Evolutionary conservation across 371 early-diverging fungal species (phyloP).

Genomic region (Quaeritorhiza haematococci): DNA sequence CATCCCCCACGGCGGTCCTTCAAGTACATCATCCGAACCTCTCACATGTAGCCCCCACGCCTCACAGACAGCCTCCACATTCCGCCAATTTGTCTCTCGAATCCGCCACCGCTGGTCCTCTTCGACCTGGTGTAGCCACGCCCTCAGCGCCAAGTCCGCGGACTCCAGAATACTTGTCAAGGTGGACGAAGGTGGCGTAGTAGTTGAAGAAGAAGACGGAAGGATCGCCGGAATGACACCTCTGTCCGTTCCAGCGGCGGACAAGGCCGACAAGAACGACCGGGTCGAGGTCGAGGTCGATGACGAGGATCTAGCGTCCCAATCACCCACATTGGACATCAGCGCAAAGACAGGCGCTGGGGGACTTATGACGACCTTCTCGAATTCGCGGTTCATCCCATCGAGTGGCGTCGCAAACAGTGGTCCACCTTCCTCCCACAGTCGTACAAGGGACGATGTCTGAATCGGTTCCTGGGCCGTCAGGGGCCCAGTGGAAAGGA

Average conservation of each 20-base stretch:
- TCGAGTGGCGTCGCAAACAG: slow-evolving; percentile 29
- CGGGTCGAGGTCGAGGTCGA: too few species aligned
- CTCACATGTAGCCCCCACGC: too few species aligned
- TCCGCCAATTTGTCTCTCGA: slow-evolving; percentile 22
- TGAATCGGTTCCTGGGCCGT: too few species aligned
- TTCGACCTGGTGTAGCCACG: slow-evolving; percentile 15
- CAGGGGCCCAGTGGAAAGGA: too few species aligned
- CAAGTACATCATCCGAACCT: too few species aligned
- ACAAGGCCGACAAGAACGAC: neutral
- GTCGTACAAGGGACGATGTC: too few species aligned
- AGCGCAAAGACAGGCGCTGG: too few species aligned
- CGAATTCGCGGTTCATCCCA: slow-evolving; percentile 19
- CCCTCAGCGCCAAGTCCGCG: neutral
- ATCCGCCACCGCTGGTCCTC: slow-evolving; percentile 14
- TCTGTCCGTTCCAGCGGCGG: neutral
- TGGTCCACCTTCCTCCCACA: too few species aligned
- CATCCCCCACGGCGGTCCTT: too few species aligned
- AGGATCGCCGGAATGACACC: neutral
- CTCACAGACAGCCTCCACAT: too few species aligned
- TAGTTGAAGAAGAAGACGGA: neutral
- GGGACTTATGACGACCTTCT: slow-evolving; percentile 34
- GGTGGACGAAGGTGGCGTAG: neutral
- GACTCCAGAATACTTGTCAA: neutral
- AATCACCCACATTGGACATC: too few species aligned
- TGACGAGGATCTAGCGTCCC: too few species aligned